Evolutionary conservation across 2,329 filamentous ascomycete genomes (phyloP), one percentile per base, ranked within the genome.

Genomic region (Sporothrix sp.): DNA sequence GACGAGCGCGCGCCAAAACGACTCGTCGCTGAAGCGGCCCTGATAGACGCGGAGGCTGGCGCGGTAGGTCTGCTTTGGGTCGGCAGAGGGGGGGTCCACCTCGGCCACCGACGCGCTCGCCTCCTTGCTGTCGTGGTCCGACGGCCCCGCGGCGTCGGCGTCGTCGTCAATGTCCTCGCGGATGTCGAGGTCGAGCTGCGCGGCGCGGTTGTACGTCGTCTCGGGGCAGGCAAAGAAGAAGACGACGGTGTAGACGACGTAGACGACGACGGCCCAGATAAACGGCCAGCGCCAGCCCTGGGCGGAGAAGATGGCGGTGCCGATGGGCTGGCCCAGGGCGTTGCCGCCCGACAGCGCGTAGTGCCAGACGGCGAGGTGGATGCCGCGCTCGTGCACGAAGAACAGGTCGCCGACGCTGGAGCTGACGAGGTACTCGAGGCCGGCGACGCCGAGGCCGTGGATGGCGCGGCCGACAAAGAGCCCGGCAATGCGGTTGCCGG

Each of bases 401-500:
- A 78, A 79, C 37, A 78, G 61, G 55, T 79, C 76, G 7, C 72
- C 66, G 39, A 78, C 73, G 2, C 72, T 75, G 7, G 74, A 64
- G 2, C 72, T 60, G n/a, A 66, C 59, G 25, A 65, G 59, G 11
- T 61, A 63, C 50, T 66, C 63, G 14, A 65, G 59, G 2, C 58
- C 57, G 3, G 59, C 60, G 47, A 61, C 59, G 10, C 61, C 62
- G 13, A 63, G 46, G 20, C 60, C 59, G 51, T 57, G 56, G 13
- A 63, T 43, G 9, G 60, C 51, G 36, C 62, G 57, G 5, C 48
- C 48, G 16, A 44, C 48, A 45, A 44, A 50, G 18, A 60, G 58
- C 2, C 53, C 61, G 11, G 62, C 56, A n/a, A 63, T 57, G 27
- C 43, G 21, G 6, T 38, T 5, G 16, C 23, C 25, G 13, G 33